Percentiles rank a stretch among this genome's conserved stretches.
Conservation (phyloP, 805 yeast species). For the Starmerella stigmatis region DNA sequence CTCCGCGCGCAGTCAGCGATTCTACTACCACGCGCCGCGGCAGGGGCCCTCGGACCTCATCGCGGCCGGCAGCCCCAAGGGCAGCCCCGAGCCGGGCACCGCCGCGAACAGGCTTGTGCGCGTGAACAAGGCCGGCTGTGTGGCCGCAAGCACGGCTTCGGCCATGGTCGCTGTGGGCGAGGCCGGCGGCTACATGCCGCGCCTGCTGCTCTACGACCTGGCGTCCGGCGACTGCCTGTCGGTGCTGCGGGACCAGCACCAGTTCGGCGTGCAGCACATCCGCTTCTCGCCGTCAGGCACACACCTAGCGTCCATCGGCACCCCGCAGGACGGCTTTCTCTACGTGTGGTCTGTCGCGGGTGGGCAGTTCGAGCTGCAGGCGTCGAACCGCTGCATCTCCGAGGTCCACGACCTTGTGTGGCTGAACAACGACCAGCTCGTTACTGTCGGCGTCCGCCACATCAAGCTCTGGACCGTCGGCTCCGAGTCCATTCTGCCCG, state of each 20-base stretch:
- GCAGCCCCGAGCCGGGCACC: slow-evolving; percentile 12
- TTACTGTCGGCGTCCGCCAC: slow-evolving; percentile 53
- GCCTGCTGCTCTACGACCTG: slow-evolving; percentile 38
- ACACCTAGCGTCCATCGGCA: slow-evolving; percentile 50
- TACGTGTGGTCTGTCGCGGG: slow-evolving; percentile 45
- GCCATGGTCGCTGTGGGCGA: slow-evolving; percentile 59
- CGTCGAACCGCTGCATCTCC: slow-evolving; percentile 55
- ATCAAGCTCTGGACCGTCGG: slow-evolving; percentile 50
- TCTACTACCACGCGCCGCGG: slow-evolving; percentile 8
- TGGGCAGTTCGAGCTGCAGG: slow-evolving; percentile 32
- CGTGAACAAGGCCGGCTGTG: slow-evolving; percentile 30
- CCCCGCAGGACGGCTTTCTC: slow-evolving; percentile 58
- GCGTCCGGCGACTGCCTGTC: slow-evolving; percentile 38
- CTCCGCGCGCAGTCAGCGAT: background rate
- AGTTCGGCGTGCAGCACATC: slow-evolving; percentile 49
- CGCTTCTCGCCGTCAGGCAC: slow-evolving; percentile 50
- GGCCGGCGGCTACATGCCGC: slow-evolving; percentile 51
- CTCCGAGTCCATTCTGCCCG: slow-evolving; percentile 35
- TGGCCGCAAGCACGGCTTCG: slow-evolving; percentile 50
- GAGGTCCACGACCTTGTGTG: slow-evolving; percentile 47
- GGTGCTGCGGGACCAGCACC: slow-evolving; percentile 45
- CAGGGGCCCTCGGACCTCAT: background rate
- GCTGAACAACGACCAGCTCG: slow-evolving; percentile 39
- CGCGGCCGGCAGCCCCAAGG: slow-evolving; percentile 2
- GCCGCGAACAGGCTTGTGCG: slow-evolving; percentile 7